Evolutionary conservation across 176 grass and related monocot species (phyloP).

Genomic region (Carex scoparia): DNA sequence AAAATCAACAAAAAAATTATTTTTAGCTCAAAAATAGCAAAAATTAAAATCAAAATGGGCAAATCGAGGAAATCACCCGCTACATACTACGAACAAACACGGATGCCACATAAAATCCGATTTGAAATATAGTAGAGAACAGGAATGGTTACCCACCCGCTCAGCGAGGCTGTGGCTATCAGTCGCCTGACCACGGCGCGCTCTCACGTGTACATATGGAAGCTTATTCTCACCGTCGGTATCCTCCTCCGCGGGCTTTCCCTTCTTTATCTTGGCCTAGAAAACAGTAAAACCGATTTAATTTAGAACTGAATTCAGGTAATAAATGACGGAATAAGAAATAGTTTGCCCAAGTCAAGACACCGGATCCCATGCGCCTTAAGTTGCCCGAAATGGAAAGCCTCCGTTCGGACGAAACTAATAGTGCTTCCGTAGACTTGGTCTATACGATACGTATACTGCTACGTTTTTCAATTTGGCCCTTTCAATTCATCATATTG

Average conservation of each 20-base stretch:
- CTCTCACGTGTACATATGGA: slow-evolving; percentile 76
- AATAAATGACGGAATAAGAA: neutral
- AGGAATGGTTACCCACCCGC: slow-evolving; percentile 54
- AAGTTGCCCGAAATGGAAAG: slow-evolving; percentile 4
- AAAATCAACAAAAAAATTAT: neutral
- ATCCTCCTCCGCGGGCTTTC: slow-evolving; percentile 25
- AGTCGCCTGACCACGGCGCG: slow-evolving; percentile 61
- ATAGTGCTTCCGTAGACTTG: neutral
- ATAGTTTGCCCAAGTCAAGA: neutral
- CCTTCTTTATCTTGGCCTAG: slow-evolving; percentile 13
- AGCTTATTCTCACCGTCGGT: slow-evolving; percentile 44
- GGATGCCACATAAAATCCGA: neutral
- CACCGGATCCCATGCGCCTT: slow-evolving; percentile 10
- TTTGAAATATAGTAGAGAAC: neutral
- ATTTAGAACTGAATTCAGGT: neutral
- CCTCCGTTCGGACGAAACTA: neutral
- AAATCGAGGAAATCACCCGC: neutral
- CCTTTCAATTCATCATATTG: neutral
- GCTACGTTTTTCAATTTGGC: neutral
- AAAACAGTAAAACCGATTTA: neutral
- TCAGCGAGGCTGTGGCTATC: slow-evolving; percentile 89
- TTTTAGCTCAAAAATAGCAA: slow-evolving; percentile 4
- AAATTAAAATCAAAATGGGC: neutral
- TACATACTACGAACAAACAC: neutral
- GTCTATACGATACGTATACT: neutral